Evolutionary conservation across 495 filamentous ascomycete species (phyloP), one percentile per base, ranked within the genome.

Genomic region (Penicillium lividum): DNA sequence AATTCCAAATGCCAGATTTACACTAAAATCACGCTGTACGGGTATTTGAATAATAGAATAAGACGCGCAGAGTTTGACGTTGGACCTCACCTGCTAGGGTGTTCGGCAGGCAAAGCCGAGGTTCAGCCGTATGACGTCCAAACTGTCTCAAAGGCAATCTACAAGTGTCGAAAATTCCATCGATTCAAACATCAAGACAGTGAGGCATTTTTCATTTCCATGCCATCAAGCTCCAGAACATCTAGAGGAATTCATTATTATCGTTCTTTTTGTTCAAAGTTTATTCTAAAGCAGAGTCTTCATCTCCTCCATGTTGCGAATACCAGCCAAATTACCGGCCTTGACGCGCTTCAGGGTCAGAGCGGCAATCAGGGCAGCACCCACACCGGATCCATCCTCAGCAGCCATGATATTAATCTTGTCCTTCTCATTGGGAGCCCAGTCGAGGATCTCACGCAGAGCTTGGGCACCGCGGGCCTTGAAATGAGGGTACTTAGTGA

Each of bases 401-500:
- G 93, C 92, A 22, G 91, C 87, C 64, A 92, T 63, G 59, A 98
- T 88, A 74, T 86, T 84, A 36, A 98, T 86, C 44, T 91, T 92
- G 70, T 98, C 93, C 68, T 88, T 83, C 70, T 89, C 88, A 9
- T 77, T 84, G 50, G 83, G 83, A 3, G 85, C 80, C 94, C 93
- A 97, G 73, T 94, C 92, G 11, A 98, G 82, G 64, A 97, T 96
- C 79, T 98, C 93, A 18, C 92, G 86, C 22, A 98, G 85, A 22
- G 93, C 93, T 63, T 86, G 80, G 5, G 93, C 93, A 54, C 92
- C 92, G 50, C 93, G 89, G 15, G 84, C 83, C 82, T 97, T 93
- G 82, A 98, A 98, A 74, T 97, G 90, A 2, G 93, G 93, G 76
- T 97, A 97, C 73, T 96, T 97, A 81, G 96, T 97, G 81, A 97